These are phyloP conservation scores for Claviceps monticola DNA, from an alignment of 2,329 filamentous ascomycete species.

Conservation along the genomic window DNA sequence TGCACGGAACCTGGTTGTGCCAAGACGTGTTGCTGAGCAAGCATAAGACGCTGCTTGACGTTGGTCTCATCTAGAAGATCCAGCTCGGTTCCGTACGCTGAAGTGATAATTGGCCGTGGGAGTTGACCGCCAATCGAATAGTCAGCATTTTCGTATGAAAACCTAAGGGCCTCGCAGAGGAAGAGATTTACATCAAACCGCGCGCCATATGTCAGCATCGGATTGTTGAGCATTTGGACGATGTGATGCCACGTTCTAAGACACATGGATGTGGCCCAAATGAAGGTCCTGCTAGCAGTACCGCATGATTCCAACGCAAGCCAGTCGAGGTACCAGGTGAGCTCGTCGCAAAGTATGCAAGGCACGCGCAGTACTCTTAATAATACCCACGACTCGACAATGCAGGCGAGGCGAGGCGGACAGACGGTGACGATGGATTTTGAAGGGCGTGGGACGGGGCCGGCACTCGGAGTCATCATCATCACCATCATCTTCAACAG, in stretches of 20 bases:
- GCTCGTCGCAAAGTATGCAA: constrained; percentile 6
- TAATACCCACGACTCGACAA: constrained; percentile 16
- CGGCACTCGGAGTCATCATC: background rate
- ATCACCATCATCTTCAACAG: background rate
- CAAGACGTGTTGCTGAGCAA: background rate
- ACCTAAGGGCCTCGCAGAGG: constrained; percentile 14
- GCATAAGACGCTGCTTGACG: background rate
- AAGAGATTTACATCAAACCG: constrained; percentile 16
- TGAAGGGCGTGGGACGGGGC: constrained; percentile 7
- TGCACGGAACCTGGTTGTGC: background rate
- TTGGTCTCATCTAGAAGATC: background rate
- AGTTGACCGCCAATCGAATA: constrained; percentile 16
- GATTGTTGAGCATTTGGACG: background rate
- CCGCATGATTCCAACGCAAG: constrained; percentile 13
- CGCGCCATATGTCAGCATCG: constrained; percentile 5
- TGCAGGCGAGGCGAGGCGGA: constrained; percentile 15
- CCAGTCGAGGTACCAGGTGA: constrained; percentile 21
- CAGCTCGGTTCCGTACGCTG: constrained; percentile 9
- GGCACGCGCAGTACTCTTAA: constrained; percentile 17
- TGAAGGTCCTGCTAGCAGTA: constrained; percentile 13
- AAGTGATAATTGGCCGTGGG: constrained; percentile 16
- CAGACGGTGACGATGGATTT: constrained; percentile 10
- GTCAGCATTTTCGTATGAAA: constrained; percentile 18
- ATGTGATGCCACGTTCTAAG: constrained; percentile 15
- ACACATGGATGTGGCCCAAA: constrained; percentile 18